These are phyloP conservation scores for Dothideomycetidae sp. DNA, from an alignment of 2,329 filamentous ascomycete genomes.

Conservation along the genomic window DNA sequence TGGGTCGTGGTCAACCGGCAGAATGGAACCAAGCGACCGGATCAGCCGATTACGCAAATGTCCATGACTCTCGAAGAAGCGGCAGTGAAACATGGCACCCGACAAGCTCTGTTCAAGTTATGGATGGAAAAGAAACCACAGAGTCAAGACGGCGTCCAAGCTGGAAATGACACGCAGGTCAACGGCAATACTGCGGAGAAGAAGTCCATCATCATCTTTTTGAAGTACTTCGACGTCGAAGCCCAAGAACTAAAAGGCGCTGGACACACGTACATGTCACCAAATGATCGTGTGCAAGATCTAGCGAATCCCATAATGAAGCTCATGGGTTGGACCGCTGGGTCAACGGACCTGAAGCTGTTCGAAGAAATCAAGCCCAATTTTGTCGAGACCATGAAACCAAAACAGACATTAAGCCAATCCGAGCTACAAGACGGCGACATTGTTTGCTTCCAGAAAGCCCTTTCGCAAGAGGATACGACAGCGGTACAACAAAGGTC, in stretches of 20 bases:
- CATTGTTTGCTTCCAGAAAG: conserved; percentile 83
- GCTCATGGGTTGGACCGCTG: conserved; percentile 75
- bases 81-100: conserved; percentile 53
- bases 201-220: conserved; percentile 63
- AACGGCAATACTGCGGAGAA: conserved; percentile 22
- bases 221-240: conserved; percentile 81
- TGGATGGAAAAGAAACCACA: conserved; percentile 73
- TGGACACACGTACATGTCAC: conserved; percentile 75
- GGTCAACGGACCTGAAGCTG: conserved; percentile 50
- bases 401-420: conserved; percentile 73
- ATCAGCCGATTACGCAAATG: conserved; percentile 67
- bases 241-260: conserved; percentile 61
- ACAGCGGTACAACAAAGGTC: conserved; percentile 10
- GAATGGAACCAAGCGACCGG: conserved; percentile 88
- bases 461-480: conserved; percentile 35
- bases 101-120: conserved; percentile 54
- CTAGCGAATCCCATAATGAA: conserved; percentile 62
- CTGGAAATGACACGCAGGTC: conserved; percentile 48
- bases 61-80: conserved; percentile 55
- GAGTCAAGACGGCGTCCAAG: conserved; percentile 55
- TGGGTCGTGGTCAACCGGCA: conserved; percentile 99
- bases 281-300: conserved; percentile 77
- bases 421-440: conserved; percentile 96
- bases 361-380: conserved; percentile 97
- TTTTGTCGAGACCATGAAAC: conserved; percentile 92